These are phyloP conservation scores for Leishmania braziliensis DNA, from an alignment of 208 protist genomes.

Conservation along the genomic window DNA sequence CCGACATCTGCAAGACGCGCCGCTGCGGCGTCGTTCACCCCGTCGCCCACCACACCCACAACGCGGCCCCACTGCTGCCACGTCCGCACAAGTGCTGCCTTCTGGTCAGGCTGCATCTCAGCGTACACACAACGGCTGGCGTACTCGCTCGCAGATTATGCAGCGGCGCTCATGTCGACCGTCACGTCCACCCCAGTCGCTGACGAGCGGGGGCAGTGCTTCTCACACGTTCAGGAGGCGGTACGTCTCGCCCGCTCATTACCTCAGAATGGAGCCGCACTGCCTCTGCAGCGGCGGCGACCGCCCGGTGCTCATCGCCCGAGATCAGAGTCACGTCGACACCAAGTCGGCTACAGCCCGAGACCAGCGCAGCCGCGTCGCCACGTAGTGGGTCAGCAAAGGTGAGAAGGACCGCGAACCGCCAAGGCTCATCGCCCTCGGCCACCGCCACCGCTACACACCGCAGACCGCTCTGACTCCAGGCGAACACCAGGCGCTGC, in stretches of 20 bases:
- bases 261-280: neutral
- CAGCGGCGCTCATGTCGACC: conserved; percentile 27
- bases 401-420: conserved; percentile 77
- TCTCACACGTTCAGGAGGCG: conserved; percentile 3
- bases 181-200: neutral
- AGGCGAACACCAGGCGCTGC: conserved; percentile 13
- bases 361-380: conserved; percentile 38
- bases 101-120: conserved; percentile 80
- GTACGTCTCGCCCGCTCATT: conserved; percentile 18
- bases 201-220: neutral
- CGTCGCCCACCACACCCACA: conserved; percentile 96
- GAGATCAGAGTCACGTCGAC: conserved; percentile 93
- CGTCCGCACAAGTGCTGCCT: conserved; percentile 67
- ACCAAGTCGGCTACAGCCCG: conserved; percentile 54
- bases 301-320: conserved; percentile 49
- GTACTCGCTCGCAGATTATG: conserved; percentile 31
- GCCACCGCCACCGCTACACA: conserved; percentile 53
- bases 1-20: conserved; percentile 93
- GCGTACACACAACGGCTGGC: conserved; percentile 60
- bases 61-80: conserved; percentile 77
- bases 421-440: conserved; percentile 47
- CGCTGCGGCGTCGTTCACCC: conserved; percentile 95
- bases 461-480: conserved; percentile 47
- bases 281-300: conserved; percentile 13
- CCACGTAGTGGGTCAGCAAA: conserved; percentile 86